Conservation (phyloP, 441 rosid species). For the Daphne laureola region DNA sequence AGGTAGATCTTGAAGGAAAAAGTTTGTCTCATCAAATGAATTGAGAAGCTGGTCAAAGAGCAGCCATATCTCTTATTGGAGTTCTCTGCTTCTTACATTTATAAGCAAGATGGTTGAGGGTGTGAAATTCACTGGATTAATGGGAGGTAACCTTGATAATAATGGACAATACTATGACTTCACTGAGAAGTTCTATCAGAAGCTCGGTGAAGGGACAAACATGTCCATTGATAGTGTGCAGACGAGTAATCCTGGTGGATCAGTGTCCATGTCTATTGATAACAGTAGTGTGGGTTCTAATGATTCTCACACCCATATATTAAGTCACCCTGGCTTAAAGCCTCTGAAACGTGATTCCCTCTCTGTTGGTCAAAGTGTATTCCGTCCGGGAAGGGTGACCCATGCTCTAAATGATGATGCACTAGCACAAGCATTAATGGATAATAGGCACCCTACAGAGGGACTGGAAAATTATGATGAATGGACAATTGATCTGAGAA, state of each 20-base stretch:
- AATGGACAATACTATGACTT: constrained; percentile 63
- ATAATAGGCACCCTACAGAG: constrained; percentile 47
- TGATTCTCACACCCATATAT: constrained; percentile 74
- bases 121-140: constrained; percentile 46
- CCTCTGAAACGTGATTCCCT: constrained; percentile 40
- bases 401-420: constrained; percentile 84
- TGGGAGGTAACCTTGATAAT: constrained; percentile 39
- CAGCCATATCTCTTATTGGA: constrained; percentile 8
- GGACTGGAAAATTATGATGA: constrained; percentile 71
- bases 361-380: constrained; percentile 65
- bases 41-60: constrained; percentile 17
- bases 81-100: constrained; percentile 23
- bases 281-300: constrained; percentile 87
- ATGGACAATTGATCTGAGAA: constrained; percentile 87
- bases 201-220: constrained; percentile 78
- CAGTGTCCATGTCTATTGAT: constrained; percentile 85
- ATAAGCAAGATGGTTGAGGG: constrained; percentile 65
- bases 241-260: constrained; percentile 79
- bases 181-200: constrained; percentile 74
- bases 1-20: constrained; percentile 12
- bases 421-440: constrained; percentile 76
- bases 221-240: constrained; percentile 91
- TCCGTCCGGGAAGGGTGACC: constrained; percentile 61
- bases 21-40: constrained; percentile 16
- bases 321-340: constrained; percentile 77